These are phyloP conservation scores for Mycena olivaceomarginata DNA, from an alignment of 768 basidiomycete genomes.

Conservation along the genomic window DNA sequence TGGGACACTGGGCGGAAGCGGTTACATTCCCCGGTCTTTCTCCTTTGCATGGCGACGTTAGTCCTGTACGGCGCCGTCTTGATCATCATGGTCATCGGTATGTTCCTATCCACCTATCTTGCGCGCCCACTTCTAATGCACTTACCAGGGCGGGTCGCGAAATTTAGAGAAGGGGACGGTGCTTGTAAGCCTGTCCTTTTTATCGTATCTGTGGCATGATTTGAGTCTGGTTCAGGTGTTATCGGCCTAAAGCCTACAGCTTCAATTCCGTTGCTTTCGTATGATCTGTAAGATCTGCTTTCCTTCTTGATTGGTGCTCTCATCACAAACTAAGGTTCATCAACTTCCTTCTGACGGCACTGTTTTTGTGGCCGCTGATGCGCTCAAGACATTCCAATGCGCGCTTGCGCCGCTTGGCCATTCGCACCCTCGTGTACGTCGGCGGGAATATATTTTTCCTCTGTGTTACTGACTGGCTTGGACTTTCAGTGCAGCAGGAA, in stretches of 20 bases:
- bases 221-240: conserved; percentile 42
- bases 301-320: conserved; percentile 6
- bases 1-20: conserved; percentile 61
- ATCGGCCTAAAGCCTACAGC: conserved; percentile 67
- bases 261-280: conserved; percentile 65
- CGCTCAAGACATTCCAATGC: conserved; percentile 56
- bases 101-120: conserved; percentile 26
- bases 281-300: conserved; percentile 61
- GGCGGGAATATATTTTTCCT: neutral
- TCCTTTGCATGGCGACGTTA: conserved; percentile 60
- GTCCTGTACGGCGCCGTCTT: conserved; percentile 62
- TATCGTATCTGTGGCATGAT: no score
- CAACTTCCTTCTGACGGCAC: conserved; percentile 60
- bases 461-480: conserved; percentile 1
- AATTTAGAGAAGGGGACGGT: conserved; percentile 56
- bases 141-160: conserved; percentile 58
- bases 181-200: conserved; percentile 51
- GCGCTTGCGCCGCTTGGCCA: conserved; percentile 61
- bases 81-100: conserved; percentile 61
- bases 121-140: neutral
- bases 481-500: conserved; percentile 61
- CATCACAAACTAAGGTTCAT: conserved; percentile 47
- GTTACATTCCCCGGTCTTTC: conserved; percentile 63
- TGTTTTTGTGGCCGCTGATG: conserved; percentile 70
- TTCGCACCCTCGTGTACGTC: conserved; percentile 64